A percentile compares a stretch with the other conserved stretches of the same genome.
phyloP scores from a whole-genome alignment of 2,329 filamentous ascomycete species.

The Trichoderma koningiopsis region DNA sequence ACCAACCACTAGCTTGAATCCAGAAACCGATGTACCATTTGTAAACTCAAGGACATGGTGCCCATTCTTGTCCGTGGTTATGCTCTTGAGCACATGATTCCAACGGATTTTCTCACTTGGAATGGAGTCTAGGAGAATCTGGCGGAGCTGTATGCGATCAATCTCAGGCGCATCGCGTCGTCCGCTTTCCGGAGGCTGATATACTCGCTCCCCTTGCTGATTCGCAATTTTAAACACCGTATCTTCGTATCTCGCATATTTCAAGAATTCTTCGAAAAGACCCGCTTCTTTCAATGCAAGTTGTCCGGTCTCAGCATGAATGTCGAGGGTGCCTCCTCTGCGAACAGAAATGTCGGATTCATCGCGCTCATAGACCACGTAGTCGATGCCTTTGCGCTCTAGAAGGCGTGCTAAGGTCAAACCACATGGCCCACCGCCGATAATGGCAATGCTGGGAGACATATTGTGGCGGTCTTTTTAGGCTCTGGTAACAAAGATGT shows the following conservation, averaged over 20 bases:
- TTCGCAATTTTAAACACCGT: constrained; percentile 53
- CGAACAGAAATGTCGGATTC: constrained; percentile 43
- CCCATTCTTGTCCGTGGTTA: constrained; percentile 25
- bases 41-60: constrained; percentile 45
- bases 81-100: constrained; percentile 34
- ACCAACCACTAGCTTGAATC: constrained; percentile 45
- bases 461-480: neutral
- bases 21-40: constrained; percentile 36
- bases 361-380: constrained; percentile 55
- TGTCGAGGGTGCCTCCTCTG: constrained; percentile 57
- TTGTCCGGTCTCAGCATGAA: constrained; percentile 55
- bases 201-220: constrained; percentile 41
- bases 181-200: constrained; percentile 33
- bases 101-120: constrained; percentile 46
- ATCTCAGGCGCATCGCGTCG: constrained; percentile 37
- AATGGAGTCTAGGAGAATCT: constrained; percentile 47
- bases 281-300: constrained; percentile 53
- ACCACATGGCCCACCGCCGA: constrained; percentile 49
- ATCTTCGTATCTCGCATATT: constrained; percentile 49
- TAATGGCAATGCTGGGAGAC: constrained; percentile 45
- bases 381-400: constrained; percentile 47
- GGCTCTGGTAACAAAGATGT: no score
- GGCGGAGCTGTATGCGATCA: constrained; percentile 47
- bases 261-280: constrained; percentile 52
- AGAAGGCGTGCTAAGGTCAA: constrained; percentile 53